Percentiles rank a stretch among this genome's conserved stretches.
phyloP scores from a whole-genome alignment of 2,329 filamentous ascomycete genomes.

The Scedosporium aurantiacum region DNA sequence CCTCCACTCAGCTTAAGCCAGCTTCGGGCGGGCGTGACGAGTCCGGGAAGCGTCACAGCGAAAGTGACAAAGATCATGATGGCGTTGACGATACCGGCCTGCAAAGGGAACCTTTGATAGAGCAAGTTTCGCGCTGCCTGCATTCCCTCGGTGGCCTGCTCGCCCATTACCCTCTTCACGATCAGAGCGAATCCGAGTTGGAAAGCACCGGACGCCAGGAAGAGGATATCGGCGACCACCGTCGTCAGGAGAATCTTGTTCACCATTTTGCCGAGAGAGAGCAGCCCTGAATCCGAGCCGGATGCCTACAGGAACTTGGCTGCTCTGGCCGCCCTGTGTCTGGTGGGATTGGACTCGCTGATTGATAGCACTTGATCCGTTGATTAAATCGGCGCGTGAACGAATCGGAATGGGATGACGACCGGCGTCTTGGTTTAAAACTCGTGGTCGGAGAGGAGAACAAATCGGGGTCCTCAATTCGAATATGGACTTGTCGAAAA shows the following conservation, averaged over 20 bases:
- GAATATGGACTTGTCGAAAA: neutral
- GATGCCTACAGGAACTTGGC: neutral
- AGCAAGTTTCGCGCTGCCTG: conserved; percentile 40
- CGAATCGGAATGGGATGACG: neutral
- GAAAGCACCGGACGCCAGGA: conserved; percentile 41
- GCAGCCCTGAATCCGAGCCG: neutral
- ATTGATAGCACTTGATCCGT: no score
- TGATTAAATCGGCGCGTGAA: neutral
- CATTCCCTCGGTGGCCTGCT: conserved; percentile 30
- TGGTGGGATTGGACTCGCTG: neutral
- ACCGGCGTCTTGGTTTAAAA: neutral
- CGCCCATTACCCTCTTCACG: conserved; percentile 33
- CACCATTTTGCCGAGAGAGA: conserved; percentile 26
- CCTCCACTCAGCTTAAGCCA: conserved; percentile 63
- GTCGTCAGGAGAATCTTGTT: conserved; percentile 44
- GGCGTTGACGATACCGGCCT: conserved; percentile 58
- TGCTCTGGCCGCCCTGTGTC: neutral
- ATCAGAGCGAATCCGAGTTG: conserved; percentile 45
- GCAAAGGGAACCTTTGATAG: conserved; percentile 42
- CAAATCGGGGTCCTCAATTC: neutral
- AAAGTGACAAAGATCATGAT: conserved; percentile 63
- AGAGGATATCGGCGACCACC: conserved; percentile 36
- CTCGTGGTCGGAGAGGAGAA: neutral
- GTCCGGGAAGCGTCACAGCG: conserved; percentile 56
- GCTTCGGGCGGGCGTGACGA: conserved; percentile 54